phyloP scores from a whole-genome alignment of 2,329 filamentous ascomycete species.

The Tolypocladium ophioglossoides region DNA sequence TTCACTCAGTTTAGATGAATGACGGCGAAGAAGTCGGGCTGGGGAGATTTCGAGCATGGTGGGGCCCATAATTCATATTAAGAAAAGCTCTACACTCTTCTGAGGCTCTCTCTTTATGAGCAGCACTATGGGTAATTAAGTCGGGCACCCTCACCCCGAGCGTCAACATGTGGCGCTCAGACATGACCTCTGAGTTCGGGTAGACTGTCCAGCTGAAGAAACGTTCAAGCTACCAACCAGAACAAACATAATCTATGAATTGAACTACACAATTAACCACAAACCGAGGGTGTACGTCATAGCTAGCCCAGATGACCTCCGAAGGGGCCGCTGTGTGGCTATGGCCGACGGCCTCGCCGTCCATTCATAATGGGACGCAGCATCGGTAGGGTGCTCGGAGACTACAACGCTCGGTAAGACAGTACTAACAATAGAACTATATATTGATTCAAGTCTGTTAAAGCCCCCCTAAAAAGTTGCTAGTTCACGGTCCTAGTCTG shows the following conservation, averaged over 20 bases:
- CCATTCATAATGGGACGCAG: neutral
- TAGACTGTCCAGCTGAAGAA: neutral
- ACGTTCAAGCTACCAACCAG: neutral
- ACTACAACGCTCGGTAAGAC: neutral
- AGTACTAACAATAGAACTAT: neutral
- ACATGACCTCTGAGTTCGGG: neutral
- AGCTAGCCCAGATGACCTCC: neutral
- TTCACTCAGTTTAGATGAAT: neutral
- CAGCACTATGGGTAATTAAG: neutral
- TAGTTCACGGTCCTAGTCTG: neutral
- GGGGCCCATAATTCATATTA: neutral
- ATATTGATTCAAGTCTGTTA: neutral
- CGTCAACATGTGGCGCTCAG: neutral
- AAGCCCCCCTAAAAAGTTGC: neutral
- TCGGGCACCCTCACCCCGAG: neutral
- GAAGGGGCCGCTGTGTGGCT: neutral
- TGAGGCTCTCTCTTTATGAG: neutral
- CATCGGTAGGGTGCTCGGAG: neutral
- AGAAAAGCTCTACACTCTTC: rapidly evolving
- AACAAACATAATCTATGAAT: too few species aligned
- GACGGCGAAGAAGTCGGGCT: neutral
- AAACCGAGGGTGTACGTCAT: neutral
- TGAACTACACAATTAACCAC: too few species aligned
- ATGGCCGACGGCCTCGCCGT: neutral
- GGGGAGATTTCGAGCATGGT: neutral